Conservation (phyloP, 768 basidiomycete species). For the Rhodosporidiobolus sp. region DNA sequence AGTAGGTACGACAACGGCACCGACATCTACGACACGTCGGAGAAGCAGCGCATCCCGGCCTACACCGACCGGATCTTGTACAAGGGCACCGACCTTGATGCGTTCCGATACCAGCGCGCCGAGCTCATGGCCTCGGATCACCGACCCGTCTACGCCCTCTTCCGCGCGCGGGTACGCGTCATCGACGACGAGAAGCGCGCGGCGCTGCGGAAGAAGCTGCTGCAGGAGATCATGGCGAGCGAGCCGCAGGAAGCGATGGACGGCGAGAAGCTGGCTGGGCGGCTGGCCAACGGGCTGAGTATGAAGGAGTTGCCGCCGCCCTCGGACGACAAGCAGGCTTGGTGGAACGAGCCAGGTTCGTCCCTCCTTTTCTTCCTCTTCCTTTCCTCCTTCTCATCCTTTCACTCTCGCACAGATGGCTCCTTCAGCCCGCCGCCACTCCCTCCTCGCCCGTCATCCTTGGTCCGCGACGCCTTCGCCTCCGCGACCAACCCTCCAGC, state of each 20-base stretch:
- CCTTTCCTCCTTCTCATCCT: too few relatives aligned
- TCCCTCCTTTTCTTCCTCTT: neutral
- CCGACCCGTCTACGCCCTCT: conserved; percentile 85
- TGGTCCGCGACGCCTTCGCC: neutral
- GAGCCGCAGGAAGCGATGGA: conserved; percentile 18
- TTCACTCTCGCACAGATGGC: conserved; percentile 6
- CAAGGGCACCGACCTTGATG: conserved; percentile 67
- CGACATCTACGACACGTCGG: conserved; percentile 87
- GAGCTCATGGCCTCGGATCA: conserved; percentile 92
- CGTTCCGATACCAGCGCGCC: conserved; percentile 74
- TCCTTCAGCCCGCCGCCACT: conserved; percentile 2
- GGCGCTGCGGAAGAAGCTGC: conserved; percentile 18
- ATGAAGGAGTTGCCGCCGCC: conserved; percentile 22
- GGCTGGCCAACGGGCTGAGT: neutral
- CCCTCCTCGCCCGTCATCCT: neutral
- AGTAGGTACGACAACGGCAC: conserved; percentile 52
- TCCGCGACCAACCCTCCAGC: neutral
- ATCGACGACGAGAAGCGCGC: conserved; percentile 66
- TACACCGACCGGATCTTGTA: conserved; percentile 98
- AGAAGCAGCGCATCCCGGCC: conserved; percentile 92
- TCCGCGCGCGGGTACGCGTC: conserved; percentile 70
- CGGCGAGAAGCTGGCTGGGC: conserved; percentile 16
- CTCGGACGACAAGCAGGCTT: conserved; percentile 20
- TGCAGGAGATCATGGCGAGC: conserved; percentile 20
- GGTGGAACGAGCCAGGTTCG: conserved; percentile 26